A percentile compares a stretch with the other conserved stretches of the same genome.
Conservation (phyloP, 768 basidiomycete genomes). For the Dacryopinax spathularia region DNA sequence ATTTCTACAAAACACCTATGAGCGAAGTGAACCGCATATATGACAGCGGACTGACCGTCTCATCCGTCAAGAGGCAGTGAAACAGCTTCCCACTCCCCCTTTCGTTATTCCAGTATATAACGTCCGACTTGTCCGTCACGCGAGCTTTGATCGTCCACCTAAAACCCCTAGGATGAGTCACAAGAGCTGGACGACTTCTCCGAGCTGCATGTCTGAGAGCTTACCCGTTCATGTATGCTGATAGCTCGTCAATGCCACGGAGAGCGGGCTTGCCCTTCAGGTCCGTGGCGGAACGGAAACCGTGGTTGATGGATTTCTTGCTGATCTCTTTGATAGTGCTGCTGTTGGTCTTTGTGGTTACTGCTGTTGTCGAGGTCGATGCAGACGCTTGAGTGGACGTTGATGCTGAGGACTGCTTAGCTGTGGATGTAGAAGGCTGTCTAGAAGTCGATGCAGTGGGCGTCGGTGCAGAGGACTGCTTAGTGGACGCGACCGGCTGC, state of each 20-base stretch:
- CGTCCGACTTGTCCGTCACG: conserved; percentile 28
- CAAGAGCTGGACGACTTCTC: not conserved
- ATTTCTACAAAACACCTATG: conserved; percentile 19
- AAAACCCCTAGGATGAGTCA: not conserved
- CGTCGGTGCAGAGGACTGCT: conserved; percentile 19
- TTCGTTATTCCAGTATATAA: conserved; percentile 30
- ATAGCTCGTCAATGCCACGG: conserved; percentile 2
- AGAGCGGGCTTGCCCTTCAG: conserved; percentile 19
- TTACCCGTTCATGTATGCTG: not conserved
- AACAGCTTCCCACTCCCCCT: conserved; percentile 33
- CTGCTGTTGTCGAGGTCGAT: too few species aligned
- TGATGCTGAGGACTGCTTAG: conserved; percentile 7
- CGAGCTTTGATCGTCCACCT: conserved; percentile 34
- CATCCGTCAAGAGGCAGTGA: conserved; percentile 30
- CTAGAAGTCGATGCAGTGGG: conserved; percentile 22
- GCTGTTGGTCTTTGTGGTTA: too few species aligned
- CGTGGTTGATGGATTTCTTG: not conserved
- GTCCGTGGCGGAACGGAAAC: conserved; percentile 1
- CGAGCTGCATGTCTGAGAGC: not conserved
- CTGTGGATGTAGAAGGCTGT: conserved; percentile 17
- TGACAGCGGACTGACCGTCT: conserved; percentile 17
- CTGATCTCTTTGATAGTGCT: conserved; percentile 9
- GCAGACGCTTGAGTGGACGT: not conserved
- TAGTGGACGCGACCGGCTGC: too few species aligned
- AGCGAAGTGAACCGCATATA: not conserved